Evolutionary conservation across 1,284 basidiomycete genomes (phyloP).

Genomic region (Fomitiporia mediterranea): DNA sequence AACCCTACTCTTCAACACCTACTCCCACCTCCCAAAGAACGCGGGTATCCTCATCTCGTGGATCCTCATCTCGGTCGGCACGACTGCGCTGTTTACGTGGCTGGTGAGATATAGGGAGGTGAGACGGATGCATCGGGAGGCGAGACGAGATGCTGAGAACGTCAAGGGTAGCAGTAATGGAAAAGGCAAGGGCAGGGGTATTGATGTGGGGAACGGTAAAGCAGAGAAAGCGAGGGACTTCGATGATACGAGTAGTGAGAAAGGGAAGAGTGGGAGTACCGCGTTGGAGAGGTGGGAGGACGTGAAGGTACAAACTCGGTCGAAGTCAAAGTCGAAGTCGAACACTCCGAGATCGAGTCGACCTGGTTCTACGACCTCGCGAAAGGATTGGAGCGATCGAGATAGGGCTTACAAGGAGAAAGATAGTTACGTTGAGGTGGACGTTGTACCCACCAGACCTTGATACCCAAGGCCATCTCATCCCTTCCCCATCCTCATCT

Average conservation of each 20-base stretch:
- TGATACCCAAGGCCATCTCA: no score
- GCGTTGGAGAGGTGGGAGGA: background rate
- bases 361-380: no score
- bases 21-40: constrained; percentile 39
- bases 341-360: no score
- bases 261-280: background rate
- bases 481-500: no score
- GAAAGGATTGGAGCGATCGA: no score
- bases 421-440: no score
- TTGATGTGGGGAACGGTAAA: background rate
- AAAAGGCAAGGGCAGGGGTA: background rate
- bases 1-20: constrained; percentile 47
- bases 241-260: background rate
- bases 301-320: constrained; percentile 1
- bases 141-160: background rate
- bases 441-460: no score
- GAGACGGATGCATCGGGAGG: background rate
- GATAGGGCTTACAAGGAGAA: no score
- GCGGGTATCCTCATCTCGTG: constrained; percentile 45
- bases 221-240: background rate
- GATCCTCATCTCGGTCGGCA: constrained; percentile 36
- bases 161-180: no score
- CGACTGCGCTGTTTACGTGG: constrained; percentile 38
- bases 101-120: constrained; percentile 31
- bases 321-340: background rate